A percentile compares a stretch with the other conserved stretches of the same genome.
phyloP scores from a whole-genome alignment of 768 basidiomycete species.

The Fomitopsis pulvina region DNA sequence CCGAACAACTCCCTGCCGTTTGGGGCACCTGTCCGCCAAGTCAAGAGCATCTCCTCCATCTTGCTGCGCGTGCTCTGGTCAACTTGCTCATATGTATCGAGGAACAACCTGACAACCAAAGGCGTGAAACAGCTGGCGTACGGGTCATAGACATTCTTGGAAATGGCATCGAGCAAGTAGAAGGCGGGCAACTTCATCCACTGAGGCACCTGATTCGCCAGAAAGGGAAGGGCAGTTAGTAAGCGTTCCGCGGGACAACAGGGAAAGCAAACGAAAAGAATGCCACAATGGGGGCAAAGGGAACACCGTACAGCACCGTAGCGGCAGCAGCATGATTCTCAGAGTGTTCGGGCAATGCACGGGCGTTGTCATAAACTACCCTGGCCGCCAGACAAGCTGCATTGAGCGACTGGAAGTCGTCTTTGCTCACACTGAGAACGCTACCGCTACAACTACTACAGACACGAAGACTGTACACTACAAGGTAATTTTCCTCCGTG shows the following conservation, averaged over 20 bases:
- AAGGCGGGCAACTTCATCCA: constrained; percentile 91
- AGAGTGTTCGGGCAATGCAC: constrained; percentile 9
- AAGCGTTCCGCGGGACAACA: constrained; percentile 46
- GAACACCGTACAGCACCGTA: constrained; percentile 6
- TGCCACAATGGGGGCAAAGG: not conserved
- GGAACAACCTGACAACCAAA: constrained; percentile 77
- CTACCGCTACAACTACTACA: constrained; percentile 29
- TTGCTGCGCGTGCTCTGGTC: constrained; percentile 82
- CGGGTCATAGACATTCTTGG: constrained; percentile 92
- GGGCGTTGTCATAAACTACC: constrained; percentile 5
- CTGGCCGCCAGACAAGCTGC: constrained; percentile 2
- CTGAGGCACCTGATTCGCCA: constrained; percentile 63
- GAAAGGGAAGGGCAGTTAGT: constrained; percentile 39
- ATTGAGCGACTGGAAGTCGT: constrained; percentile 16
- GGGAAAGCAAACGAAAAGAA: constrained; percentile 10
- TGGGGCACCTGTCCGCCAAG: constrained; percentile 88
- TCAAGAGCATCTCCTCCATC: constrained; percentile 96
- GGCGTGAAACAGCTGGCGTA: constrained; percentile 83
- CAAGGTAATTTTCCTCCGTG: not conserved
- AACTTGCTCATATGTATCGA: constrained; percentile 83
- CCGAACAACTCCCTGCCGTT: constrained; percentile 83
- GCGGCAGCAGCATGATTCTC: constrained; percentile 7
- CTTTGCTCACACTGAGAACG: constrained; percentile 39
- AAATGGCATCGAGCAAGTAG: constrained; percentile 94
- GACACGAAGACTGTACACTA: constrained; percentile 30